Evolutionary conservation across 441 rosid species (phyloP), one percentile per base, ranked within the genome.

Genomic region (Raphanus hybrid): DNA sequence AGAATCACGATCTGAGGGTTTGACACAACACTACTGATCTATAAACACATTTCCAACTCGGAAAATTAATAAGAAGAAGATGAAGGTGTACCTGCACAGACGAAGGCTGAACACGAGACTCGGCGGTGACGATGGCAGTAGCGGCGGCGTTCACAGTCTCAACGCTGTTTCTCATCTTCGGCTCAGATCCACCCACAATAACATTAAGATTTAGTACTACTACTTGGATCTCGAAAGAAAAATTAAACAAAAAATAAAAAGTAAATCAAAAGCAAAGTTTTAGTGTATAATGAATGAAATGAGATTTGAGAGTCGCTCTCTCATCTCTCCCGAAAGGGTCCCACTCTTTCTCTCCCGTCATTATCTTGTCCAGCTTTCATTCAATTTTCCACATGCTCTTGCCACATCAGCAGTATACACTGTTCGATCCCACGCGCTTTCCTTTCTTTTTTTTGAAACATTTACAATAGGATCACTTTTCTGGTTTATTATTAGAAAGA

Each of bases 61-160:
- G 37, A 11, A n/a, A 52, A 1, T 0, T 0, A 4, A 34, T 1
- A 14, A 27, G 7, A 48, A 50, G 74, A 12, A 68, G 71, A 0
- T 39, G 55, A 74, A 8, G 5, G 77, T 16, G 5, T 16, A 92
- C 95, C 91, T 84, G 92, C 15, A 81, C 86, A 27, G 89, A 23
- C n/a, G 91, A 41, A 0, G 95, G 97, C 85, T 83, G 98, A 20
- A 84, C 86, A 3, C 97, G 91, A 11, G 96, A 88, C 83, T 92
- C 97, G 37, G 98, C 94, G 81, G 90, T 82, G 84, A 92, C 87
- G 85, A 94, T 94, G 79, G 97, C 98, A 2, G 97, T 70, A 41
- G 98, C 98, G 48, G 98, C 97, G 84, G 98, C 98, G 95, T 90
- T 92, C 27, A 91, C 88, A 41, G 95, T 94, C 64, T 91, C 94